These are phyloP conservation scores for Kingdonia uniflora DNA, from an alignment of 164 flowering plant species.

Conservation along the genomic window DNA sequence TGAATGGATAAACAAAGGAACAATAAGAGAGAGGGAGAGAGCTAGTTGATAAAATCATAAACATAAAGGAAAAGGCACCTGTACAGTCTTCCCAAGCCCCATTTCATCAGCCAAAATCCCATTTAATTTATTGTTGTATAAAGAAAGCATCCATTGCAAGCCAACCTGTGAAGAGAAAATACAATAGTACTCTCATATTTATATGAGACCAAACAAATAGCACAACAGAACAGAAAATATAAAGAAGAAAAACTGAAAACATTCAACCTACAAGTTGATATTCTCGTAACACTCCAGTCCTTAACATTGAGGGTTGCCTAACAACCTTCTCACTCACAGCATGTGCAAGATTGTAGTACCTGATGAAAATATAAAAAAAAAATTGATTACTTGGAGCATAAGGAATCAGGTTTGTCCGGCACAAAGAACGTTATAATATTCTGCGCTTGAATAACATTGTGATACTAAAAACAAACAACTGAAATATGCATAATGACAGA, in stretches of 20 bases:
- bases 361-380: constrained; percentile 15
- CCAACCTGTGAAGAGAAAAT: constrained; percentile 59
- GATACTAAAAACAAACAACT: too few relatives aligned
- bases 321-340: constrained; percentile 87
- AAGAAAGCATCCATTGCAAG: constrained; percentile 98
- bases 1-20: too few relatives aligned
- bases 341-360: constrained; percentile 96
- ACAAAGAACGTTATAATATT: too few relatives aligned
- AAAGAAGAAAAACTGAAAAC: constrained; percentile 6
- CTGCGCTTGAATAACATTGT: too few relatives aligned
- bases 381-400: neutral
- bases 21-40: too few relatives aligned
- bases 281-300: constrained; percentile 86
- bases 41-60: constrained; percentile 1
- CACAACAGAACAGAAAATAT: neutral
- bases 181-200: neutral
- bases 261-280: constrained; percentile 89
- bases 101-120: constrained; percentile 99
- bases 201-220: neutral
- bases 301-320: constrained; percentile 92
- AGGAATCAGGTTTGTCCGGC: too few relatives aligned
- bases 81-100: constrained; percentile 99
- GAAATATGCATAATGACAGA: too few relatives aligned
- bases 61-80: constrained; percentile 32
- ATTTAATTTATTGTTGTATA: constrained; percentile 94